Conservation (phyloP, 306 rosid species). For the Crotalaria pallida region DNA sequence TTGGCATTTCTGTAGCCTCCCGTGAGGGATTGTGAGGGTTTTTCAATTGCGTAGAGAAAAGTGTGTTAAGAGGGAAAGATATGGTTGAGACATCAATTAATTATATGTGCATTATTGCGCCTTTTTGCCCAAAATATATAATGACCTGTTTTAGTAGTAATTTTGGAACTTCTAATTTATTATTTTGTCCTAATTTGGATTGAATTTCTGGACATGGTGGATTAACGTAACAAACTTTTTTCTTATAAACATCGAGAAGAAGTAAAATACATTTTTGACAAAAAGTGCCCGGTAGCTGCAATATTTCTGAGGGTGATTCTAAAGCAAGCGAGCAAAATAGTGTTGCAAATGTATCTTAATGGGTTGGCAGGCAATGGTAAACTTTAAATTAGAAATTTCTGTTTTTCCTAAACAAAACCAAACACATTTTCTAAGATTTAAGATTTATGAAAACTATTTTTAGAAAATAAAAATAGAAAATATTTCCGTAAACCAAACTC, state of each 20-base stretch:
- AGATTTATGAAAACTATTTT: no score
- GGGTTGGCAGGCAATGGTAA: background rate
- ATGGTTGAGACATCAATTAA: background rate
- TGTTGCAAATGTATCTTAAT: background rate
- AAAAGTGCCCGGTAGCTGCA: background rate
- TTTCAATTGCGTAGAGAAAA: slow-evolving; percentile 7
- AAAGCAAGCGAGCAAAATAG: background rate
- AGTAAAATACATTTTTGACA: no score
- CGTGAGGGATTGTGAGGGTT: slow-evolving; percentile 20
- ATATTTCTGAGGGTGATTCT: background rate
- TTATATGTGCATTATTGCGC: background rate
- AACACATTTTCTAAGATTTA: no score
- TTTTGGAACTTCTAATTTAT: no score
- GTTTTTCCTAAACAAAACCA: background rate
- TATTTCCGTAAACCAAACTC: no score
- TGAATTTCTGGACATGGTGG: background rate
- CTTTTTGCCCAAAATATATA: background rate
- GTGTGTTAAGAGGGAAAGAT: background rate
- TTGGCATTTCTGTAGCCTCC: slow-evolving; percentile 24
- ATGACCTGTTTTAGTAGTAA: background rate
- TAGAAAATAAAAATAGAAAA: no score
- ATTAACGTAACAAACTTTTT: background rate
- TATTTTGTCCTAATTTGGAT: background rate
- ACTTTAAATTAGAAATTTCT: background rate
- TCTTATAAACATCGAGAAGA: background rate